These are phyloP conservation scores for Biancaea sappan DNA, from an alignment of 306 rosid species.

Conservation along the genomic window DNA sequence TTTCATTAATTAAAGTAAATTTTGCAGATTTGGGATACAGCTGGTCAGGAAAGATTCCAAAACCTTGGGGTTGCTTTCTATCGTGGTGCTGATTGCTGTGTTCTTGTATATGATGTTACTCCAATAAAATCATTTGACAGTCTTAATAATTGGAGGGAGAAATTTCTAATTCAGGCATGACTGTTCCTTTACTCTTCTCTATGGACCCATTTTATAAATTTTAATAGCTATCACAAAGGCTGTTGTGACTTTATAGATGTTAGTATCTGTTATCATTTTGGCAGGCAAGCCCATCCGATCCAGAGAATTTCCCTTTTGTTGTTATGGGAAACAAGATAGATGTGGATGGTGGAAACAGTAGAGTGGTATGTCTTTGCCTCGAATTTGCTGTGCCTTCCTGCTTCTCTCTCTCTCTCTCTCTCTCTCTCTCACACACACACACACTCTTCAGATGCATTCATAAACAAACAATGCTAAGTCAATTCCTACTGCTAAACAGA, in stretches of 20 bases:
- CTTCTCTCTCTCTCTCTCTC: neutral
- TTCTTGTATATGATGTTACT: slow-evolving; percentile 97
- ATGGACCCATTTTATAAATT: neutral
- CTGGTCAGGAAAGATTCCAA: slow-evolving; percentile 99
- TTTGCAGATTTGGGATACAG: slow-evolving; percentile 97
- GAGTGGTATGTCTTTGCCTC: slow-evolving; percentile 73
- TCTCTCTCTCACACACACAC: neutral
- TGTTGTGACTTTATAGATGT: slow-evolving; percentile 15
- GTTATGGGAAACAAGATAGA: slow-evolving; percentile 97
- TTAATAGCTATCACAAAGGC: slow-evolving; percentile 3
- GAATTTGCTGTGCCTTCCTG: slow-evolving; percentile 9
- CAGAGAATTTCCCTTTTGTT: slow-evolving; percentile 97
- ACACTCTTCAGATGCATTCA: neutral
- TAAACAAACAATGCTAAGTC: neutral
- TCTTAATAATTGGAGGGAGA: slow-evolving; percentile 99
- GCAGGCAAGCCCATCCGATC: slow-evolving; percentile 99
- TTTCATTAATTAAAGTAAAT: slow-evolving; percentile 15
- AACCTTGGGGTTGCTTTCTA: slow-evolving; percentile 99
- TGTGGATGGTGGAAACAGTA: slow-evolving; percentile 92
- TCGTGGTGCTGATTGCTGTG: slow-evolving; percentile 99
- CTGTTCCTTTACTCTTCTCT: slow-evolving; percentile 28
- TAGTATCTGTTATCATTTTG: slow-evolving; percentile 39
- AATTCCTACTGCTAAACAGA: slow-evolving; percentile 11
- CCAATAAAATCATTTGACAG: slow-evolving; percentile 95
- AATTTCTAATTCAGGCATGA: slow-evolving; percentile 89